phyloP scores from a whole-genome alignment of 768 basidiomycete genomes.

The Lactarius akahatsu region DNA sequence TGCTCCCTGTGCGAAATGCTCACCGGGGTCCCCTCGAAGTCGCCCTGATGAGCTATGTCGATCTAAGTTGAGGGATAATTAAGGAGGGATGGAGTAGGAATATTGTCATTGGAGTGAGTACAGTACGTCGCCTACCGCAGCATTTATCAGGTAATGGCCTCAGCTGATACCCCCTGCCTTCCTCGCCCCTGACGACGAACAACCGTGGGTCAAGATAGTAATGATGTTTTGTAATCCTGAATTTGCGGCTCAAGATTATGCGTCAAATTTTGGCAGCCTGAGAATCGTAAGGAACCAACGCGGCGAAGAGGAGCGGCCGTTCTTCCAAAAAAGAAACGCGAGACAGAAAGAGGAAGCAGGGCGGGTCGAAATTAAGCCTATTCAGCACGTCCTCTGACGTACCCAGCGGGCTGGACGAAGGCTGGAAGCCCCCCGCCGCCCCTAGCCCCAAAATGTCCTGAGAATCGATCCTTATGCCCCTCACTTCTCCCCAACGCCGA shows the following conservation, averaged over 20 bases:
- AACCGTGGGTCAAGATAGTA: neutral
- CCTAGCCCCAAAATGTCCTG: neutral
- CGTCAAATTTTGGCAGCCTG: neutral
- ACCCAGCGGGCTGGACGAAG: neutral
- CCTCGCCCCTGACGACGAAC: neutral
- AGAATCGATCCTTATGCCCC: neutral
- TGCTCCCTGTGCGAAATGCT: neutral
- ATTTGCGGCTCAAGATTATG: neutral
- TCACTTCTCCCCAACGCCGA: neutral
- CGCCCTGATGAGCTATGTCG: no score
- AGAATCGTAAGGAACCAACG: neutral
- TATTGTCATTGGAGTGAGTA: neutral
- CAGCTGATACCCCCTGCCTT: neutral
- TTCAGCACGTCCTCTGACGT: neutral
- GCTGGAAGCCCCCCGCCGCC: neutral
- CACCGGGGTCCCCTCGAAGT: neutral
- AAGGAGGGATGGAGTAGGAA: neutral
- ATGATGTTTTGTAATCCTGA: neutral
- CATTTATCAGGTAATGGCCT: neutral
- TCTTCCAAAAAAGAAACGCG: neutral
- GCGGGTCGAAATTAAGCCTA: neutral
- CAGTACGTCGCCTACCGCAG: neutral
- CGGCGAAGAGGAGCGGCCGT: neutral
- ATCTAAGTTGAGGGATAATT: neutral
- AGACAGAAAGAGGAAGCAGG: neutral